These are phyloP conservation scores for Botrytis galanthina DNA, from an alignment of 2,329 filamentous ascomycete species.

Conservation along the genomic window DNA sequence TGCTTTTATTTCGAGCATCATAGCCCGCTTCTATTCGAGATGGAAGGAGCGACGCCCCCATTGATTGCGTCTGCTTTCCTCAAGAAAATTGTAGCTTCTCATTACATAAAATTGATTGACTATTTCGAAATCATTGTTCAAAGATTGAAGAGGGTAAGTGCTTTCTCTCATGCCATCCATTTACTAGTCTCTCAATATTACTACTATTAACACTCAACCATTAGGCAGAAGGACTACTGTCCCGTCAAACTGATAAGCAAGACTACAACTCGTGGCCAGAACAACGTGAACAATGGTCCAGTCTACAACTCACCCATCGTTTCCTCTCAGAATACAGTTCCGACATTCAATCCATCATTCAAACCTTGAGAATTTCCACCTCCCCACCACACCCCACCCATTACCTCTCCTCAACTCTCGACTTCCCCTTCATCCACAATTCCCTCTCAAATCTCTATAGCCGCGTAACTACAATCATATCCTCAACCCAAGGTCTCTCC, in stretches of 20 bases:
- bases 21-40: constrained; percentile 1
- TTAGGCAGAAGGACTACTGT: not conserved
- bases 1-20: constrained; percentile 23
- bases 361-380: not conserved
- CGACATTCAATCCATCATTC: constrained; percentile 2
- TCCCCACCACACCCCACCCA: not conserved
- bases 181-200: no score
- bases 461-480: not conserved
- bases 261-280: not conserved
- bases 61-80: constrained; percentile 10
- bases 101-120: constrained; percentile 23
- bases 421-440: not conserved
- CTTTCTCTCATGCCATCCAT: no score
- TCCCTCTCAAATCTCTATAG: not conserved
- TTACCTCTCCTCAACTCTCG: not conserved
- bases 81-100: constrained; percentile 18
- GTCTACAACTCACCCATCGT: not conserved
- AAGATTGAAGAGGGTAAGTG: not conserved
- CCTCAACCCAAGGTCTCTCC: constrained; percentile 2
- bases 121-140: constrained; percentile 12
- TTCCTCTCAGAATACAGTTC: constrained; percentile 5
- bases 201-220: not conserved
- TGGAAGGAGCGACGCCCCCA: not conserved
- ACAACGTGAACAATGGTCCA: constrained; percentile 1
- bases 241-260: not conserved